Evolutionary conservation across 176 grass and related monocot genomes (phyloP).

Genomic region (Microstegium vimineum): DNA sequence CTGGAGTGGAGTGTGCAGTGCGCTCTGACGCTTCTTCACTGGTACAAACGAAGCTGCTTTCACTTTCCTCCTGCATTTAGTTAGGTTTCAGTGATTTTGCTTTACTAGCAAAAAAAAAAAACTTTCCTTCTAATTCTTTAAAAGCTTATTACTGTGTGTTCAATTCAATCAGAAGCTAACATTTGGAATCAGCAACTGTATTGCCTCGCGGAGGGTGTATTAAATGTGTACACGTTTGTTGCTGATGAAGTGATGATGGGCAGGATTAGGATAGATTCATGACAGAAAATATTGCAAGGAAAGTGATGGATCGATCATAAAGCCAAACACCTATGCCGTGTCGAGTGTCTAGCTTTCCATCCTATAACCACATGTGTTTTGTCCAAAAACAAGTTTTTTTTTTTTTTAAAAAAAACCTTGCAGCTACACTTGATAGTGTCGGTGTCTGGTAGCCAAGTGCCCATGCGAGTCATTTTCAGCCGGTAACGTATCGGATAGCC

Average conservation of each 20-base stretch:
- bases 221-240: neutral
- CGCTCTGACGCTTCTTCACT: conserved; percentile 1
- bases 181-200: neutral
- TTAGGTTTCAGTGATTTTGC: neutral
- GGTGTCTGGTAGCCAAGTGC: conserved; percentile 3
- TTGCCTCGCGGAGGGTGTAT: neutral
- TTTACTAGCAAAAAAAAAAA: neutral
- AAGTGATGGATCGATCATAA: conserved; percentile 18
- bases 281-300: neutral
- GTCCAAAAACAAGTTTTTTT: neutral
- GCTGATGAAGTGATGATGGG: conserved; percentile 14
- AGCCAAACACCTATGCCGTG: neutral
- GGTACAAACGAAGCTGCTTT: conserved; percentile 2
- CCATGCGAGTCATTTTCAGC: conserved; percentile 21
- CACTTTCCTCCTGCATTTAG: neutral
- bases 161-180: neutral
- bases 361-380: neutral
- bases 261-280: neutral
- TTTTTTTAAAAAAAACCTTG: neutral
- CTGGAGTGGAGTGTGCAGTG: neutral
- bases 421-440: conserved; percentile 12
- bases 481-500: conserved; percentile 13
- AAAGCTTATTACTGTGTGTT: neutral
- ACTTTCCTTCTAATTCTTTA: neutral
- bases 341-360: neutral